Percentiles rank a stretch among this genome's conserved stretches.
Conservation (phyloP, 176 grass and related monocot species). For the Rhynchospora tenuis region DNA sequence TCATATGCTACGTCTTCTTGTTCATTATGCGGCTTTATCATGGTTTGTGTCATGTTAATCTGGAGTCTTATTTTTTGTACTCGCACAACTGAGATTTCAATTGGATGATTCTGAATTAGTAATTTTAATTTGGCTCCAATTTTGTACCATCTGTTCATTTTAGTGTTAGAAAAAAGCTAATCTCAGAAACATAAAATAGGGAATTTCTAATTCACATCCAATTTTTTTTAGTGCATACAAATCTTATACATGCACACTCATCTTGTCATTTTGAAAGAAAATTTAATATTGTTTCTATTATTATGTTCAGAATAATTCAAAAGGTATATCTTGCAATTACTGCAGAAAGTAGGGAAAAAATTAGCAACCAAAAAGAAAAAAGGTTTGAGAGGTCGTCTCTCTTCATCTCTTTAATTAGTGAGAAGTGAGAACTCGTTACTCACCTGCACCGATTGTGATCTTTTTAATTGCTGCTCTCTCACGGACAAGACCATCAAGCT, state of each 20-base stretch:
- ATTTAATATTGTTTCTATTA: not conserved
- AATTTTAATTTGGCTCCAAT: not conserved
- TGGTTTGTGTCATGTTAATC: not conserved
- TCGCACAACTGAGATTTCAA: not conserved
- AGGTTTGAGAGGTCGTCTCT: not conserved
- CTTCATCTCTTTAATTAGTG: too few species aligned
- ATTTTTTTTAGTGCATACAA: not conserved
- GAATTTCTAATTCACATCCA: not conserved
- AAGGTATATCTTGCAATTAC: not conserved
- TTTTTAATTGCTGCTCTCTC: too few species aligned
- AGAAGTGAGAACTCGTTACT: too few species aligned
- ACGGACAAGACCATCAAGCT: not conserved
- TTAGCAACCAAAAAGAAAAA: not conserved
- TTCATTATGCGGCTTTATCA: not conserved
- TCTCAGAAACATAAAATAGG: not conserved
- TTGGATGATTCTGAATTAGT: not conserved
- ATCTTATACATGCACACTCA: not conserved
- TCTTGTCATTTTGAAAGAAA: not conserved
- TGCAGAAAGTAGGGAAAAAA: not conserved
- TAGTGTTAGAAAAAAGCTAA: not conserved
- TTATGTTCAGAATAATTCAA: not conserved
- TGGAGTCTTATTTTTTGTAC: not conserved
- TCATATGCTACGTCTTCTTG: not conserved
- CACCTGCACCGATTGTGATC: too few species aligned
- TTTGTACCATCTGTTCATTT: not conserved